Base-by-base conservation (phyloP, 2,329 filamentous ascomycete genomes). In the Curvularia verruculosa region DNA sequence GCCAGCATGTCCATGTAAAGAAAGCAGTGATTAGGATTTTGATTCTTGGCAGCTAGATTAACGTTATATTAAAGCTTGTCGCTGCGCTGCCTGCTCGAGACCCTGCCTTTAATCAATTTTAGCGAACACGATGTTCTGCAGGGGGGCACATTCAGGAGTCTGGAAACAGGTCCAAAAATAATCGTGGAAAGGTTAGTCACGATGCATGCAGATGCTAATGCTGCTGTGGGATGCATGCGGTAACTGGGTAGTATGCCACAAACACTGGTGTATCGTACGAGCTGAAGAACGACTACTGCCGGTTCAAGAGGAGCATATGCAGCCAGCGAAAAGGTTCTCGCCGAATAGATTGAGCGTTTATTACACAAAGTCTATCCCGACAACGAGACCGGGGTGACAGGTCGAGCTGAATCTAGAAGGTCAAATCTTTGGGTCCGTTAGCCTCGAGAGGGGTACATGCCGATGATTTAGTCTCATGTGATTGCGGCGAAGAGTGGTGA, bases 51-150 rank as follows among this genome's bases (percentile, higher is more conserved):
- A 60, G 63, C 58, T 70, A 75, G 65, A 75, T 76, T 76, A 75
- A 75, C 67, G 67, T 74, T 74, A 73, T 69, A 72, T 75, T 75
- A 75, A 75, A 72, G 73, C 73, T 73, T 76, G 71, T 75, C 70
- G 64, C 45, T 68, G 55, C 58, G 66, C 64, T 58, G 55, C n/a
- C 60, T 49, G 60, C 65, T 56, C 58, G 57, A 59, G 58, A 55
- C 56, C 65, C 61, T 63, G 66, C 56, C 51, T 52, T 26, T 52
- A 64, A 70, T 69, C 56, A 65, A 67, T 50, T 26, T 70, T 68
- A 66, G 67, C 69, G 65, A 68, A 60, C 59, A 65, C 49, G 55
- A 52, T 55, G 43, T 61, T 36, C 67, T 72, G 71, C 70, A 71
- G 69, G 68, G 69, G 68, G 66, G 70, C 65, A 63, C 53, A 63